Evolutionary conservation across 2,329 filamentous ascomycete genomes (phyloP).

Genomic region (Aspergillus pseudotamarii): DNA sequence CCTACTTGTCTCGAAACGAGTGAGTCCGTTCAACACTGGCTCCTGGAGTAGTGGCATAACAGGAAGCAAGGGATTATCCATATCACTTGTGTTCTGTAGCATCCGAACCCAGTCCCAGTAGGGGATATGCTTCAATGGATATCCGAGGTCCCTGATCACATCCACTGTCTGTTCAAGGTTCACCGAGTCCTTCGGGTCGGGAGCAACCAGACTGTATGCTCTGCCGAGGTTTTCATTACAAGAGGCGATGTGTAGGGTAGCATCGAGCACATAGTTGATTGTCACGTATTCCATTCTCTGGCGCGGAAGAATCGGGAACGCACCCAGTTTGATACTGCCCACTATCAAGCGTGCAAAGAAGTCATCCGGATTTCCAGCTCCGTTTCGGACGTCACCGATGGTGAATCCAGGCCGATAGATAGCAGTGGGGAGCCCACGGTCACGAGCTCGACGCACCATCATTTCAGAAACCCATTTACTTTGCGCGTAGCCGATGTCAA

Average conservation of each 20-base stretch:
- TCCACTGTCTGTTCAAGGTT: slow-evolving; percentile 11
- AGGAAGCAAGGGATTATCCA: slow-evolving; percentile 10
- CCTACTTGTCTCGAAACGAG: slow-evolving; percentile 22
- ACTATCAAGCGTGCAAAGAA: slow-evolving; percentile 80
- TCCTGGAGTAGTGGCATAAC: slow-evolving; percentile 45
- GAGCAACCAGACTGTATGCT: slow-evolving; percentile 18
- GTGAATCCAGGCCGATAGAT: slow-evolving; percentile 80
- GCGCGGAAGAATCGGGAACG: slow-evolving; percentile 13
- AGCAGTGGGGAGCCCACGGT: slow-evolving; percentile 68
- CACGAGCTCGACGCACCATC: slow-evolving; percentile 72
- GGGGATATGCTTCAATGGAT: not conserved
- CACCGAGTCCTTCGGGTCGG: slow-evolving; percentile 10
- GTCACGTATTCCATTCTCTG: slow-evolving; percentile 22
- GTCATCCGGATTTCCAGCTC: slow-evolving; percentile 70
- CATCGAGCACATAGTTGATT: slow-evolving; percentile 14
- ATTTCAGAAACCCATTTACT: slow-evolving; percentile 74
- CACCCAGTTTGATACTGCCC: slow-evolving; percentile 72
- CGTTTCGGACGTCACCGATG: slow-evolving; percentile 66
- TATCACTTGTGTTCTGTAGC: not conserved
- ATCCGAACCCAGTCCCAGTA: slow-evolving; percentile 9
- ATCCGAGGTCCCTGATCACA: slow-evolving; percentile 10
- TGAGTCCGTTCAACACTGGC: slow-evolving; percentile 32
- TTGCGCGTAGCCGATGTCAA: slow-evolving; percentile 81
- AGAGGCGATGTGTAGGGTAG: slow-evolving; percentile 17
- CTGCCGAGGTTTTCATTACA: slow-evolving; percentile 11